Evolutionary conservation across 225 moss, liverwort and hornwort species (phyloP).

Genomic region (Marchantia polymorpha): DNA sequence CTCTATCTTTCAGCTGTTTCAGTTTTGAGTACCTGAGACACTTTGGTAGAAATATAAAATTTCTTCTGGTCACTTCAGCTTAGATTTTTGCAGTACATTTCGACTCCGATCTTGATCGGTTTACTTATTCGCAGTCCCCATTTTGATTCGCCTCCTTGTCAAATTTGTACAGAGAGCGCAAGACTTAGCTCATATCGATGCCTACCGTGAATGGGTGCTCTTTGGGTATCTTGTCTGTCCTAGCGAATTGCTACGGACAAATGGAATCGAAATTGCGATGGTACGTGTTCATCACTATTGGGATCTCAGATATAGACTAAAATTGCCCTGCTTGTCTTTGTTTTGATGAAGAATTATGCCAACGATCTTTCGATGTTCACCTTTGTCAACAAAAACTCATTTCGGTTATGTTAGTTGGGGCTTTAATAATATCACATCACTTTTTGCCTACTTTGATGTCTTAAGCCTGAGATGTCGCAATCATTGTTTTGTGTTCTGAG

Average conservation of each 20-base stretch:
- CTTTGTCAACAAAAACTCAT: too few relatives aligned
- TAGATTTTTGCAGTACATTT: neutral
- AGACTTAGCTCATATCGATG: conserved; percentile 86
- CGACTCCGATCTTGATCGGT: neutral
- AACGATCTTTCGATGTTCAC: neutral
- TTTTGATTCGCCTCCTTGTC: neutral
- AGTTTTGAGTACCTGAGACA: neutral
- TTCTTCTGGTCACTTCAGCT: neutral
- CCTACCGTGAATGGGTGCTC: conserved; percentile 93
- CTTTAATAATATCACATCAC: too few relatives aligned
- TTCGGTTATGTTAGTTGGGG: neutral
- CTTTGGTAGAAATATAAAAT: neutral
- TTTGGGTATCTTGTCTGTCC: conserved; percentile 97
- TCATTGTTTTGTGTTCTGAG: neutral
- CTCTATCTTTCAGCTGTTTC: neutral
- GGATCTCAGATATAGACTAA: neutral
- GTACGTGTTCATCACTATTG: conserved; percentile 32
- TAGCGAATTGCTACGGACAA: conserved; percentile 80
- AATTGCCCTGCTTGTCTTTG: neutral
- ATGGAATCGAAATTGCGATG: conserved; percentile 90
- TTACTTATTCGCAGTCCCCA: neutral
- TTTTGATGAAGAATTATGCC: neutral
- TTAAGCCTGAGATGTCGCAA: neutral
- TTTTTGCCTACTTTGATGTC: neutral
- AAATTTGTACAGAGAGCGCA: conserved; percentile 70